These are phyloP conservation scores for Penicillium sp. DNA, from an alignment of 2,329 filamentous ascomycete genomes.

Conservation along the genomic window DNA sequence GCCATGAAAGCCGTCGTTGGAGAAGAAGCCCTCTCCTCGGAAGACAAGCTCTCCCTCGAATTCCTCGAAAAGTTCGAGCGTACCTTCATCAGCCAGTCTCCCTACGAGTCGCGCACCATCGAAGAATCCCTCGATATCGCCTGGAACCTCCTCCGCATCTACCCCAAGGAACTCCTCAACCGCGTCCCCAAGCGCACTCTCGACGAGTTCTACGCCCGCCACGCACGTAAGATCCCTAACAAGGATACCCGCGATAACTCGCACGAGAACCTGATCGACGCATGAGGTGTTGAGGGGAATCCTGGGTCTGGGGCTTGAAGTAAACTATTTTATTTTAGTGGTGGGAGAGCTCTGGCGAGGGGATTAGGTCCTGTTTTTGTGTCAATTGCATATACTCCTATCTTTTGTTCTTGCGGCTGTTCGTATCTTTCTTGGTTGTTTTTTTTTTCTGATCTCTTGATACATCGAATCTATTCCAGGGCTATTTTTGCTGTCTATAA, in stretches of 20 bases:
- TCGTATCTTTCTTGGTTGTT: conserved; percentile 10
- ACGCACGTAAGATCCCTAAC: conserved; percentile 42
- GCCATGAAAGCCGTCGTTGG: conserved; percentile 99
- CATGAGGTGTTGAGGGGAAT: conserved; percentile 23
- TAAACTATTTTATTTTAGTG: not conserved
- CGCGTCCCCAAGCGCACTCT: conserved; percentile 82
- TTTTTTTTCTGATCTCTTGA: conserved; percentile 8
- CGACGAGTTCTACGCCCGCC: conserved; percentile 76
- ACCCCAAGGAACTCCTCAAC: conserved; percentile 96
- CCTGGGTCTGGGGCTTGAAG: not conserved
- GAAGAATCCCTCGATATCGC: conserved; percentile 93
- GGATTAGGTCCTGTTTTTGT: conserved; percentile 5
- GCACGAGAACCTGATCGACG: conserved; percentile 42
- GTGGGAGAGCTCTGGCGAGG: not conserved
- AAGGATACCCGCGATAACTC: conserved; percentile 51
- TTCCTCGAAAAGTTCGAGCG: conserved; percentile 99
- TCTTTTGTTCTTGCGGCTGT: conserved; percentile 15
- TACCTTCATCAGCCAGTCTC: conserved; percentile 85
- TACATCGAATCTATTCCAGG: conserved; percentile 4
- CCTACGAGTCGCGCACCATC: conserved; percentile 89
- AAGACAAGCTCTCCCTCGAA: conserved; percentile 96
- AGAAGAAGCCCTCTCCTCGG: conserved; percentile 90
- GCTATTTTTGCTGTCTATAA: not conserved
- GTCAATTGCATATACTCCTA: conserved; percentile 25
- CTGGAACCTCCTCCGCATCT: conserved; percentile 94